Conservation (phyloP, 176 grass and related monocot genomes). For the Hordeum vulgare region MorexV3_pseudomolecules_assembly NC_058522.1:427601457-427601956, state of each 20-base stretch:
- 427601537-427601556: constrained; percentile 14
- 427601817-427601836: not conserved
- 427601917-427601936: too few relatives aligned
- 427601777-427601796: not conserved
- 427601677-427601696: constrained; percentile 71
- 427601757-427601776: constrained; percentile 19
- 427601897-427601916: too few relatives aligned
- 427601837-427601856: not conserved
- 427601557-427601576: constrained; percentile 16
- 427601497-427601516: constrained; percentile 4
- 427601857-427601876: too few relatives aligned
- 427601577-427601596: constrained; percentile 47
- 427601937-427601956: too few relatives aligned
- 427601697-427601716: constrained; percentile 81
- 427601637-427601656: constrained; percentile 89
- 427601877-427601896: too few relatives aligned
- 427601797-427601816: not conserved
- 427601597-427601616: constrained; percentile 93
- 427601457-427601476: not conserved
- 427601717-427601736: constrained; percentile 85
- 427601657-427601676: constrained; percentile 70
- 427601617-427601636: constrained; percentile 76
- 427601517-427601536: constrained; percentile 12
- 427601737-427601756: constrained; percentile 82
- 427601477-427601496: not conserved